Evolutionary conservation across 2,329 filamentous ascomycete genomes (phyloP).

Genomic region (Alternaria consortialis): DNA sequence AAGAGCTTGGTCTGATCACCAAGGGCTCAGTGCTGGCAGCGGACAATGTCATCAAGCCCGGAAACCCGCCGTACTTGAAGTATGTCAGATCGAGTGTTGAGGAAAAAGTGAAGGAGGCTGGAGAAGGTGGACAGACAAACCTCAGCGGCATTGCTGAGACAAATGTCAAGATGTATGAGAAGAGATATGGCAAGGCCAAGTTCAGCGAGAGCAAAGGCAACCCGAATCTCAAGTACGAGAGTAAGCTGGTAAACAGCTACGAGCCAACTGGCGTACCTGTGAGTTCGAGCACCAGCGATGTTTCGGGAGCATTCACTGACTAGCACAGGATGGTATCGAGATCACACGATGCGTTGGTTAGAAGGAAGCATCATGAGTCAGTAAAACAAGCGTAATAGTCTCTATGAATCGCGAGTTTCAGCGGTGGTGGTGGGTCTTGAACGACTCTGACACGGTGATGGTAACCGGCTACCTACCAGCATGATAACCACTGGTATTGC

Average conservation of each 20-base stretch:
- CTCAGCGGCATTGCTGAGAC: conserved; percentile 54
- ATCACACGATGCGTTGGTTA: conserved; percentile 64
- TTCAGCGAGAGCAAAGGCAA: conserved; percentile 62
- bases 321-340: conserved; percentile 69
- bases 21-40: conserved; percentile 71
- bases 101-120: conserved; percentile 63
- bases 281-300: conserved; percentile 44
- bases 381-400: neutral
- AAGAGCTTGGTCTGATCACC: conserved; percentile 71
- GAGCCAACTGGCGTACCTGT: conserved; percentile 73
- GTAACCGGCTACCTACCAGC: neutral
- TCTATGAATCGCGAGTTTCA: neutral
- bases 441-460: neutral
- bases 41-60: conserved; percentile 76
- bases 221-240: conserved; percentile 72
- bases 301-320: conserved; percentile 7
- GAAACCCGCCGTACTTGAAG: conserved; percentile 74
- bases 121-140: conserved; percentile 46
- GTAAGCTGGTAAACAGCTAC: conserved; percentile 69
- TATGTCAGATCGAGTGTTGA: conserved; percentile 73
- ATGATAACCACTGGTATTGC: neutral
- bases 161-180: conserved; percentile 59
- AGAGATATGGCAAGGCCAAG: conserved; percentile 57
- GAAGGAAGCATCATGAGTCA: conserved; percentile 8
- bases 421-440: neutral